Base-by-base conservation (phyloP, 2,329 filamentous ascomycete species). In the Thielaviopsis populi region DNA sequence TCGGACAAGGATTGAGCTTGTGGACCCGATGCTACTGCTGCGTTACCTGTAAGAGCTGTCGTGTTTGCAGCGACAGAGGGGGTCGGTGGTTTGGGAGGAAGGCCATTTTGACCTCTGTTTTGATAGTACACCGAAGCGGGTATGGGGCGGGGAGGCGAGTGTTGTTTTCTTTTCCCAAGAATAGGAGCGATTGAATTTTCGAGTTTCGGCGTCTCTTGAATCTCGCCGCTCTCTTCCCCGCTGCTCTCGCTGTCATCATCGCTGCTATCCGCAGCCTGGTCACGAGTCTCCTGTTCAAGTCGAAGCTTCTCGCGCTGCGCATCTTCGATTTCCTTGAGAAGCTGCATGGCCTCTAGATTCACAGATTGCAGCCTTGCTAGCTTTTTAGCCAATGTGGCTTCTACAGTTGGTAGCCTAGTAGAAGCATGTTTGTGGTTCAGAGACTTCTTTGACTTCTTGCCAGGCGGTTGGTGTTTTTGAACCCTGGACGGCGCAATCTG, bases 381-480 rank as follows among this genome's bases (percentile, higher is more conserved):
- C 40, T 66, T 66, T n/a, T 73, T 5, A 73, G 70, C 1, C 75
- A 75, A 3, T 67, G 68, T 43, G 69, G 71, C 50, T 67, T 70
- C 15, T 71, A 73, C 33, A 66, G 68, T 66, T 75, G 63, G 58
- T 19, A 60, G 46, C 10, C 37, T 43, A 19, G n/a, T 78, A 58
- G 74, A 72, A 68, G 75, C 53, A n/a, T 27, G 37, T 19, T 61
- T 64, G 56, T 19, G 46, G 24, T 10, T 22, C 19, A 2, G 46
- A n/a, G 19, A 5, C 46, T 24, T 46, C n/a, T 33, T 61, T 37
- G 11, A 8, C 50, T 56, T 65, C 17, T 61, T 65, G 17, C 40
- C 42, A 10, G 33, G 5, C 17, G 59, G 17, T 19, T 37, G 37
- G 17, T 37, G 50, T 40, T 60, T 64, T 19, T 41, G 27, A 10